Evolutionary conservation across 225 moss, liverwort and hornwort species (phyloP).

Genomic region (Polytrichum commune): DNA sequence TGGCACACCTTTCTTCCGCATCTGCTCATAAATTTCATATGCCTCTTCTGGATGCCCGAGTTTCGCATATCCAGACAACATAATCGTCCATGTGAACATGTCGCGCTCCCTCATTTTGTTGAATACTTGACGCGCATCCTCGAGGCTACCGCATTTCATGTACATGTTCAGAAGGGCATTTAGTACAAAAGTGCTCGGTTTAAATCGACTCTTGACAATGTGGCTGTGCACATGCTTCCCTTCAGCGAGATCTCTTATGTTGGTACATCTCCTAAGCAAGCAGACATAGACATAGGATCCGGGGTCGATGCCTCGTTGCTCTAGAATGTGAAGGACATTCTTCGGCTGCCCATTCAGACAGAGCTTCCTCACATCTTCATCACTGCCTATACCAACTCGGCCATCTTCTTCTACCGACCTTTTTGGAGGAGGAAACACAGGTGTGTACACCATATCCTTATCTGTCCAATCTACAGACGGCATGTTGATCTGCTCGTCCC

Average conservation of each 20-base stretch:
- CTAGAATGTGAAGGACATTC: conserved; percentile 45
- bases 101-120: conserved; percentile 48
- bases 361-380: conserved; percentile 49
- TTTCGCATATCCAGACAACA: conserved; percentile 53
- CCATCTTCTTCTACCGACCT: not conserved
- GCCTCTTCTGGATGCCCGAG: conserved; percentile 44
- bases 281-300: conserved; percentile 45
- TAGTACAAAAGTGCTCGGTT: conserved; percentile 48
- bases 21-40: conserved; percentile 43
- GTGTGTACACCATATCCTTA: not conserved
- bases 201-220: conserved; percentile 30
- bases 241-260: conserved; percentile 33
- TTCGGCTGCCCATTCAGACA: conserved; percentile 49
- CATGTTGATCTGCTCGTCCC: conserved; percentile 26
- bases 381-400: conserved; percentile 30
- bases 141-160: conserved; percentile 45
- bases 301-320: conserved; percentile 55
- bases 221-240: conserved; percentile 50
- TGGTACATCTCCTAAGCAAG: conserved; percentile 47
- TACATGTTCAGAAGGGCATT: conserved; percentile 65
- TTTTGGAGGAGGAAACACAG: conserved; percentile 15
- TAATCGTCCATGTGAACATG: conserved; percentile 62
- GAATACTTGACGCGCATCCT: conserved; percentile 45
- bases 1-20: conserved; percentile 33
- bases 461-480: not conserved